Evolutionary conservation across 2,329 filamentous ascomycete species (phyloP), one percentile per base, ranked within the genome.

Genomic region (Sordariomycetes sp.): DNA sequence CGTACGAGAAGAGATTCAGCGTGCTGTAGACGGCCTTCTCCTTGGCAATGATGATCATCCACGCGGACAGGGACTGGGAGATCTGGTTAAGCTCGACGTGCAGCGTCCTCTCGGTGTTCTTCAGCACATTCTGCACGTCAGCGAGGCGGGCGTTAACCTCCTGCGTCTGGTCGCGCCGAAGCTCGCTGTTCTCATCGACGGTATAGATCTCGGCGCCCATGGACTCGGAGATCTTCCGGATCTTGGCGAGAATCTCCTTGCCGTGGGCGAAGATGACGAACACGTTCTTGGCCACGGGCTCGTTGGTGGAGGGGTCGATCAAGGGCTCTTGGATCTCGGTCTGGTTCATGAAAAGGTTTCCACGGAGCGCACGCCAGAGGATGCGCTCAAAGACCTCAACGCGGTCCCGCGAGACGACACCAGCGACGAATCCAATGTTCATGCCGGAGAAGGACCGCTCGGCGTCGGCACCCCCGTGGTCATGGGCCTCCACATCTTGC

Each of bases 321-420:
- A 99, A 87, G 43, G 90, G 85, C 71, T 99, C 93, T 8, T 91
- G 87, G 62, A 99, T 99, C 79, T 99, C 94, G 48, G 93, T 93
- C 78, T 99, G 95, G 75, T 99, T 99, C 94, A 99, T 99, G 80
- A 97, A 99, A 62, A 99, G 78, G 73, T 99, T 99, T 67, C 94
- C 94, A 71, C 94, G 90, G 50, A 99, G 83, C 0, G 95, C 97
- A 67, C 94, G 86, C 94, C 94, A 99, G 56, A 99, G 80, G 65
- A 99, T 99, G 60, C 94, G 88, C 76, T 99, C 95, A 69, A 99
- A 99, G 28, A 93, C 89, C 16, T 87, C 92, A 61, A 99, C 93
- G 55, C 93, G 86, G 69, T 97, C 93, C 58, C 94, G 85, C 43
- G 89, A 84, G 66, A 99, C 97, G 65, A 97, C 94, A 73, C 94